Evolutionary conservation across 2,329 filamentous ascomycete genomes (phyloP), one percentile per base, ranked within the genome.

Genomic region (Ceratocystis ficicola): DNA sequence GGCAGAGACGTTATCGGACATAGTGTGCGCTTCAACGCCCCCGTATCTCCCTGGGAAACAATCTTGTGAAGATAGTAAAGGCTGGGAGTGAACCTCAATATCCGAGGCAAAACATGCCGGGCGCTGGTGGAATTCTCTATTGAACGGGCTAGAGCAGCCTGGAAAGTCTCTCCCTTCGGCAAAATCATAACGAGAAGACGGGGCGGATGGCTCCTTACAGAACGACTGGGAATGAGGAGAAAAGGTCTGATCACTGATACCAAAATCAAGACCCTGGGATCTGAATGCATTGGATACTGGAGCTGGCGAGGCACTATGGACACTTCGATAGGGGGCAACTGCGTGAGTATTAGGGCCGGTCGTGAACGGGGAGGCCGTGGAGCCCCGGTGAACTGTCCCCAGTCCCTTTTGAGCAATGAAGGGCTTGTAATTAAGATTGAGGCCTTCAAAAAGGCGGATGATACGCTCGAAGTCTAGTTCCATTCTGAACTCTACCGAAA

Each of bases 261-360:
- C 32, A 48, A 57, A 50, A 12, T 63, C 60, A 20, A 57, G 48
- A 22, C 48, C 48, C 15, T 52, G 65, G 7, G 59, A 59, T 20
- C 65, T 36, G 15, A 66, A 63, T 44, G 20, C 41, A n/a, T 50
- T 65, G 10, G 63, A 30, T 20, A 50, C 28, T 32, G 64, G 64
- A 8, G 55, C 52, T 32, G 66, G 66, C n/a, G 66, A 68, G 7
- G 64, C 66, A 22, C 63, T 68, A 44, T 68, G 64, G 20, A 50
- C 50, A 25, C 25, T 61, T 12, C 66, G 63, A 22, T 60, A 63
- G 20, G 63, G 46, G 30, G 28, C 17, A 61, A 44, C 17, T 55
- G 28, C 3, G 17, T 65, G 36, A 17, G 17, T 36, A n/a, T 20
- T 17, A 30, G 52, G 20, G 2, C 55, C 44, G 22, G 46, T 44